Conservation (phyloP, 352 stramenopile genomes). For the Nothophytophthora sp. region DNA sequence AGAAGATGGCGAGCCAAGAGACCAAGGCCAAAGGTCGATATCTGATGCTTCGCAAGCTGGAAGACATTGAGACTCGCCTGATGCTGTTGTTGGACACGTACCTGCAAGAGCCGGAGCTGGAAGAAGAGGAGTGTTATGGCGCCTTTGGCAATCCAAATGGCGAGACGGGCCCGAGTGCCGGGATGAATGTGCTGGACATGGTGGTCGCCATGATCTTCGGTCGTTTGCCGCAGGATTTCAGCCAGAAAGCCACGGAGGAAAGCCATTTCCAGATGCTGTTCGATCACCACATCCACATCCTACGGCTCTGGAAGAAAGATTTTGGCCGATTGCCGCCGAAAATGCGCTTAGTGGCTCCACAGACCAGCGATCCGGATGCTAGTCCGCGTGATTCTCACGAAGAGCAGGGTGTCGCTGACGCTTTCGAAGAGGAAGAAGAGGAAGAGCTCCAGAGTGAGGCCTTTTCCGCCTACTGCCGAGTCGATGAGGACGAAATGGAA, state of each 20-base stretch:
- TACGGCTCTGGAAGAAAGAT: slow-evolving; percentile 81
- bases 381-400: slow-evolving; percentile 11
- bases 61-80: slow-evolving; percentile 79
- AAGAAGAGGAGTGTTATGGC: slow-evolving; percentile 45
- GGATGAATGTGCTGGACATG: slow-evolving; percentile 89
- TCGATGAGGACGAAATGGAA: slow-evolving; percentile 9
- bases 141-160: slow-evolving; percentile 33
- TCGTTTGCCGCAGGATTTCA: slow-evolving; percentile 73
- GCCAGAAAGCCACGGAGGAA: slow-evolving; percentile 50
- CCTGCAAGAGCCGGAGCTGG: slow-evolving; percentile 56
- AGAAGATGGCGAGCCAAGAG: slow-evolving; percentile 21
- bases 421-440: slow-evolving; percentile 20
- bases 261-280: slow-evolving; percentile 76
- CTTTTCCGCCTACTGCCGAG: slow-evolving; percentile 15
- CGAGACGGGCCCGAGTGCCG: slow-evolving; percentile 22
- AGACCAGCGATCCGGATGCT: slow-evolving; percentile 11
- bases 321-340: slow-evolving; percentile 71
- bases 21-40: slow-evolving; percentile 35
- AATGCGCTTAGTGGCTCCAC: slow-evolving; percentile 12
- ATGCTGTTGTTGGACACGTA: slow-evolving; percentile 58
- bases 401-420: slow-evolving; percentile 4
- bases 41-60: slow-evolving; percentile 73
- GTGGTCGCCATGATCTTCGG: slow-evolving; percentile 86
- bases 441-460: slow-evolving; percentile 11
- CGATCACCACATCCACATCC: slow-evolving; percentile 80